Conservation (phyloP, 2,329 filamentous ascomycete species). For the Byssochlamys sp. region DNA sequence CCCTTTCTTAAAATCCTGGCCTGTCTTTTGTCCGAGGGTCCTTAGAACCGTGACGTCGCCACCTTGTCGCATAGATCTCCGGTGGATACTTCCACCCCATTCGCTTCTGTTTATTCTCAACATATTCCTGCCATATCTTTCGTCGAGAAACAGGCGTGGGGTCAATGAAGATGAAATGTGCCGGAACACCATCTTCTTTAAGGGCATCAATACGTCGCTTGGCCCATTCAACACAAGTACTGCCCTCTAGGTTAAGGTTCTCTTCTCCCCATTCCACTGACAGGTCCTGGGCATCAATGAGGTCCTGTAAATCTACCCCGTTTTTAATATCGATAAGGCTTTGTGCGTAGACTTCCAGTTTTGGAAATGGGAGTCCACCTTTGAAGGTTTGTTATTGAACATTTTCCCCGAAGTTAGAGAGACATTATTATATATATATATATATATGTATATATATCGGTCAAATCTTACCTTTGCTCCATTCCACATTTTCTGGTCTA, state of each 20-base stretch:
- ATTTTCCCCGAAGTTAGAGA: conserved; percentile 1
- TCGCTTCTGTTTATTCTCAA: conserved; percentile 4
- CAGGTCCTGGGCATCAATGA: conserved; percentile 10
- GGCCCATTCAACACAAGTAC: neutral
- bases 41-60: conserved; percentile 2
- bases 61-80: conserved; percentile 5
- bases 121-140: conserved; percentile 2
- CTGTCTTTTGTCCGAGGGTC: conserved; percentile 1
- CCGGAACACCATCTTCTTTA: neutral
- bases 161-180: conserved; percentile 3
- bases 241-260: conserved; percentile 2
- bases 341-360: conserved; percentile 10
- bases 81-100: conserved; percentile 6
- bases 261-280: conserved; percentile 10
- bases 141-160: neutral
- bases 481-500: conserved; percentile 8
- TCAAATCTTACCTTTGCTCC: conserved; percentile 6
- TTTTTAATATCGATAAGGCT: conserved; percentile 11
- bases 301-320: neutral
- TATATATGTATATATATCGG: neutral
- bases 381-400: neutral
- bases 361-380: conserved; percentile 11
- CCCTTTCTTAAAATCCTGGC: neutral
- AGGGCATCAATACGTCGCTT: conserved; percentile 1
- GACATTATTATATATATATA: neutral